A percentile compares a stretch with the other conserved stretches of the same genome.
Conservation (phyloP, 2,329 filamentous ascomycete genomes). For the Juglanconis oblonga region DNA sequence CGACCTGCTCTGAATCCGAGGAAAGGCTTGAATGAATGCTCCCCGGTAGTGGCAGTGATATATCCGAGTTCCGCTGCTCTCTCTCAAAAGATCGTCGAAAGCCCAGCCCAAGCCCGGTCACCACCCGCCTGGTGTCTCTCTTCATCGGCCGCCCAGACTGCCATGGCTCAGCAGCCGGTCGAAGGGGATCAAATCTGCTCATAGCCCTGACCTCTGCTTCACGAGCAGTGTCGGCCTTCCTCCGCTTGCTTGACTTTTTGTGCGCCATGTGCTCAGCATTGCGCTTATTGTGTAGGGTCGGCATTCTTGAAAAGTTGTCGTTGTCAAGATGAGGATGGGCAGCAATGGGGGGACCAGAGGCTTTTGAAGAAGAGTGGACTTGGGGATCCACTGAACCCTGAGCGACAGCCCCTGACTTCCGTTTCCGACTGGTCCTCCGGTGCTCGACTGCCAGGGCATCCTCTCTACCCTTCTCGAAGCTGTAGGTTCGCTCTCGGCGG, state of each 20-base stretch:
- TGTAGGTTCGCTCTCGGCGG: constrained; percentile 51
- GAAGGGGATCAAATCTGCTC: constrained; percentile 66
- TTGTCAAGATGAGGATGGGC: constrained; percentile 19
- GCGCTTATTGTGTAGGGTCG: constrained; percentile 61
- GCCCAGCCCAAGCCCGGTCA: constrained; percentile 45
- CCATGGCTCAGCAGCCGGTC: constrained; percentile 58
- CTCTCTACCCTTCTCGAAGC: constrained; percentile 59
- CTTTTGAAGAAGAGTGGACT: constrained; percentile 19
- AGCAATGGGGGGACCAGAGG: constrained; percentile 1
- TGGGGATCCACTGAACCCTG: constrained; percentile 18
- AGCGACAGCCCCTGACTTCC: constrained; percentile 22
- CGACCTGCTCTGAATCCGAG: constrained; percentile 68
- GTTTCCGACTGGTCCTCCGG: constrained; percentile 23
- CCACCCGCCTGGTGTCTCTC: constrained; percentile 65
- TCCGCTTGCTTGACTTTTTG: constrained; percentile 74
- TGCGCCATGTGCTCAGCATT: constrained; percentile 56
- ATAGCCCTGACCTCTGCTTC: constrained; percentile 88
- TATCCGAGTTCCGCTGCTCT: constrained; percentile 64
- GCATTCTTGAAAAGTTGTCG: constrained; percentile 36
- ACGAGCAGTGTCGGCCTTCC: constrained; percentile 70
- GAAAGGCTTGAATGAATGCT: constrained; percentile 78
- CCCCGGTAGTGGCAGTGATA: constrained; percentile 70
- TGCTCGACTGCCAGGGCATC: constrained; percentile 48
- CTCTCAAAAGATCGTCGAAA: constrained; percentile 42
- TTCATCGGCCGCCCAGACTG: constrained; percentile 58